Conservation (phyloP, 495 filamentous ascomycete genomes). For the Aspergillus incahuasiensis region DNA sequence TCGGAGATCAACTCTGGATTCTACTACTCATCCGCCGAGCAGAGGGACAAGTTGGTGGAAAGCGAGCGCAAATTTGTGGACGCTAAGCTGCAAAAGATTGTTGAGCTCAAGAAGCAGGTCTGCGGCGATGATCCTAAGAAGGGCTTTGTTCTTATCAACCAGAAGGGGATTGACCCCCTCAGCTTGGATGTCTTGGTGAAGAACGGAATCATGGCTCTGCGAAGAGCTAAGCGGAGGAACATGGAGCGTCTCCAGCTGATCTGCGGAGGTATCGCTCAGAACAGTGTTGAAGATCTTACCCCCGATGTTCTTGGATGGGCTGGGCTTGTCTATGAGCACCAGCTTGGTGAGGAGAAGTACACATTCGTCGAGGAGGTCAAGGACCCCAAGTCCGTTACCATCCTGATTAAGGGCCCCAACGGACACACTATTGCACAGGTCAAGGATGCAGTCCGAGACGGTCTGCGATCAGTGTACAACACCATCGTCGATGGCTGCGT, state of each 20-base stretch:
- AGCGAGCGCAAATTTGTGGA: conserved; percentile 95
- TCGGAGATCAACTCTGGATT: conserved; percentile 98
- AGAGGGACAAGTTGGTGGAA: conserved; percentile 95
- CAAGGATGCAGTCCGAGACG: conserved; percentile 95
- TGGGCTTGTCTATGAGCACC: conserved; percentile 93
- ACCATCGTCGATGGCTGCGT: conserved; percentile 96
- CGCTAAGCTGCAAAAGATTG: conserved; percentile 94
- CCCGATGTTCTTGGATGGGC: conserved; percentile 94
- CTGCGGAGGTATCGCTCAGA: conserved; percentile 85
- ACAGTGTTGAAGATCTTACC: conserved; percentile 89
- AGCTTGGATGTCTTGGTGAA: conserved; percentile 94
- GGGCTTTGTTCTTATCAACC: conserved; percentile 96
- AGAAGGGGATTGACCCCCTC: conserved; percentile 97
- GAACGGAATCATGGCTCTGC: conserved; percentile 92
- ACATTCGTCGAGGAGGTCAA: conserved; percentile 99
- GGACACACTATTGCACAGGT: conserved; percentile 93
- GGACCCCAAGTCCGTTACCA: conserved; percentile 96
- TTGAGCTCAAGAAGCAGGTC: conserved; percentile 96
- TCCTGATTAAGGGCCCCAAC: conserved; percentile 97
- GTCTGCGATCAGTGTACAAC: conserved; percentile 92
- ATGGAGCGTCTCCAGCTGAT: conserved; percentile 97
- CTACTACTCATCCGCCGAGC: conserved; percentile 96
- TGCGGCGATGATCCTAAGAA: conserved; percentile 94
- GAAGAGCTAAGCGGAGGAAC: conserved; percentile 93
- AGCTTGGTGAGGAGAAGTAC: conserved; percentile 97